Base-by-base conservation (phyloP, 2,329 filamentous ascomycete species). In the Thermothelomyces thermophilus region DNA sequence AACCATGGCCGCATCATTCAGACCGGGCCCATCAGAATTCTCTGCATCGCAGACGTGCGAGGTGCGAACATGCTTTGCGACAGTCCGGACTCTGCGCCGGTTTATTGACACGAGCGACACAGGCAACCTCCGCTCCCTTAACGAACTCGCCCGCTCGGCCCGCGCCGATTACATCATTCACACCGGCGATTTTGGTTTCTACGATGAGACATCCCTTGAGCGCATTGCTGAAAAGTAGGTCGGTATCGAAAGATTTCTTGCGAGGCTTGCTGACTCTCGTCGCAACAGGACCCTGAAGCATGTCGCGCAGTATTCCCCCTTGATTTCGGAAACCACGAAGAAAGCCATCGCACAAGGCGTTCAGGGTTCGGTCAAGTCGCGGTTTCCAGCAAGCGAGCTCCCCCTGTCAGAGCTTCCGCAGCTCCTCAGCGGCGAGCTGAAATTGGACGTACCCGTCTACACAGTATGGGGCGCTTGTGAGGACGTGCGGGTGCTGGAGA, bases 391-490 rank as follows among this genome's bases (percentile, higher is more conserved):
- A 19, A 82, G 83, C 63, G 86, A 94, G 56, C 82, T 96, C 24
- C 89, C 90, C 50, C 84, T 98, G 46, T 98, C 93, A 51, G 90
- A 98, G 72, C 82, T 98, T 31, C 81, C 91, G 20, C 81, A 87
- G 62, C 89, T 98, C 61, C 80, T 98, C 58, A 87, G 82, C 69
- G 90, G 90, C 68, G 86, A 86, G 59, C 78, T 94, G 64, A 95
- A 89, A 65, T 83, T 98, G 51, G 90, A 98, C 55, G 86, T 98
- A 51, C 93, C 93, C 0, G 93, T 98, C 50, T 97, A 96, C 73
- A 98, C 93, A 35, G 93, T 98, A 33, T 98, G 93, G 93, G 93
- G 93, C 66, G 93, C 93, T 41, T 98, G 93, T 65, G 93, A 98
- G 71, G 93, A 98, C 76, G 93, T 98, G 17, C 85, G 93, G 51